A percentile compares a stretch with the other conserved stretches of the same genome.
phyloP scores from a whole-genome alignment of 176 grass and related monocot genomes.

The Musa beccarii region DNA sequence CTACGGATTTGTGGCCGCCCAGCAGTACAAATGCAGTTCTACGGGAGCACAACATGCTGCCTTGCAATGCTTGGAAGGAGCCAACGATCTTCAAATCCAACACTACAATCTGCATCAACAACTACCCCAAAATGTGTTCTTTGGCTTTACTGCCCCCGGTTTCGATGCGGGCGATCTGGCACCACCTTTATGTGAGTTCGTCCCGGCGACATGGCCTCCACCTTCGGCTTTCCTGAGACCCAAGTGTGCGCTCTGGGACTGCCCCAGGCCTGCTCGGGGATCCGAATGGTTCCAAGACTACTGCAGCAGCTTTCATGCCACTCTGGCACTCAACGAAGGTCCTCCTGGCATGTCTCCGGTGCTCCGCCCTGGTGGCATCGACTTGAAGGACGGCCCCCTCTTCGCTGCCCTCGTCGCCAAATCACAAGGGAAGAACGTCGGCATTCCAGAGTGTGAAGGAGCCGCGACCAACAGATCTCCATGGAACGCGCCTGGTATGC shows the following conservation, averaged over 20 bases:
- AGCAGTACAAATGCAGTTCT: neutral
- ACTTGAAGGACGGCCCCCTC: constrained; percentile 18
- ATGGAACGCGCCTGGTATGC: constrained; percentile 20
- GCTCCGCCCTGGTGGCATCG: constrained; percentile 17
- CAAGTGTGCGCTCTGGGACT: constrained; percentile 24
- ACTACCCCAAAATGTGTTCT: neutral
- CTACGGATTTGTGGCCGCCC: constrained; percentile 5
- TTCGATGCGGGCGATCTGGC: neutral
- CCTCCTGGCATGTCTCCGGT: constrained; percentile 18
- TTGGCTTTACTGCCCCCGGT: neutral
- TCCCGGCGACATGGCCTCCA: constrained; percentile 12
- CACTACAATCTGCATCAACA: neutral
- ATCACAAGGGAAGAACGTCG: constrained; percentile 15
- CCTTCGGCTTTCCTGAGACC: constrained; percentile 16
- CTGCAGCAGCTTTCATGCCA: constrained; percentile 22
- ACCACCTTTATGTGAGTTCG: neutral
- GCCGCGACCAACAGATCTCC: constrained; percentile 16
- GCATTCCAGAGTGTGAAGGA: constrained; percentile 19
- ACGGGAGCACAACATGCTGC: constrained; percentile 5
- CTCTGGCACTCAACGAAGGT: constrained; percentile 14
- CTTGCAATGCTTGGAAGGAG: constrained; percentile 4
- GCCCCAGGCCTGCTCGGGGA: constrained; percentile 18
- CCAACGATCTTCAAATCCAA: neutral
- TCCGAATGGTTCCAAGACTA: constrained; percentile 16
- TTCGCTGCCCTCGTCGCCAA: constrained; percentile 18